phyloP scores from a whole-genome alignment of 169 alveolate species.

The Plasmodium reichenowi region DNA sequence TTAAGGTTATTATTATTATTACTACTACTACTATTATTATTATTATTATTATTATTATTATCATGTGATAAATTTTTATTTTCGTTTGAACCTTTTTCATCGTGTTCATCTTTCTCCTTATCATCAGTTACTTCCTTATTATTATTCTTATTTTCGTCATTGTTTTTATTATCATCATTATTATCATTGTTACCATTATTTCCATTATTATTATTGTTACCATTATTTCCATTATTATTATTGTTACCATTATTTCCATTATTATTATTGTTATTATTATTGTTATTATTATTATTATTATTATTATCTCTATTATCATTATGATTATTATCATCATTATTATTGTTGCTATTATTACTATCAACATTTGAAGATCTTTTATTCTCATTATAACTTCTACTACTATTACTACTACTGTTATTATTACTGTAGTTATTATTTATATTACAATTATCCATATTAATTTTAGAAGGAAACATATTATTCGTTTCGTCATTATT shows the following conservation, averaged over 20 bases:
- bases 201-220: background rate
- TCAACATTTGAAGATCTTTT: background rate
- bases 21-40: background rate
- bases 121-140: constrained; percentile 1
- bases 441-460: background rate
- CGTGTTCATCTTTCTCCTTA: constrained; percentile 1
- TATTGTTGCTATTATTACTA: background rate
- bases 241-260: constrained; percentile 9
- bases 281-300: background rate
- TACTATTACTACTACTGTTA: background rate
- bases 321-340: background rate
- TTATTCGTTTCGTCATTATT: too few relatives aligned
- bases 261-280: constrained; percentile 11
- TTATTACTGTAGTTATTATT: background rate
- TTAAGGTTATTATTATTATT: background rate
- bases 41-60: background rate
- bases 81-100: background rate
- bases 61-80: background rate
- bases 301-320: background rate
- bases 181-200: background rate
- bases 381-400: constrained; percentile 1
- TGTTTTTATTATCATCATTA: background rate
- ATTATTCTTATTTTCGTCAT: background rate
- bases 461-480: too few relatives aligned
- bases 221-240: background rate